A percentile compares a stretch with the other conserved stretches of the same genome.
Evolutionary conservation across 148 eudicot species (phyloP).

Genomic region (Dianthus caryophyllus): DNA sequence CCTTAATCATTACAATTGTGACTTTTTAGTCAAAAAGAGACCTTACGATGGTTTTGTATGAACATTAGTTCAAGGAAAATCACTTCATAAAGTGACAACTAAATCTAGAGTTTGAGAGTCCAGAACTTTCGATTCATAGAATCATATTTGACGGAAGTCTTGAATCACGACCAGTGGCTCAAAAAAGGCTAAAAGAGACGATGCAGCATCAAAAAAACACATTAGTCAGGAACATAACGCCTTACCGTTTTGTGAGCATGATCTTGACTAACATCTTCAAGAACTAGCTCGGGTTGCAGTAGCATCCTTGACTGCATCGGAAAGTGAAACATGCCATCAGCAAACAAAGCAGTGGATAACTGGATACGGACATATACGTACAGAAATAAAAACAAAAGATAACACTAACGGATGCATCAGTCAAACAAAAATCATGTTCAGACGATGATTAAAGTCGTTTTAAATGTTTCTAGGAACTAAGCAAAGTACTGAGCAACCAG

Average conservation of each 20-base stretch:
- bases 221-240: constrained; percentile 10
- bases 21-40: too few species aligned
- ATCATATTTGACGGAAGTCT: too few species aligned
- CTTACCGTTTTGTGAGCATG: constrained; percentile 98
- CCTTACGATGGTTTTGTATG: too few species aligned
- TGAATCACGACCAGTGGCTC: too few species aligned
- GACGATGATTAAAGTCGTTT: neutral
- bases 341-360: too few species aligned
- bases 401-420: neutral
- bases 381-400: neutral
- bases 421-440: neutral
- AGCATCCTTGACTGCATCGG: constrained; percentile 94
- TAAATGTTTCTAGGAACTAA: neutral
- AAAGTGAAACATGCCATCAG: constrained; percentile 16
- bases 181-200: too few species aligned
- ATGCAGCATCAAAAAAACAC: too few species aligned
- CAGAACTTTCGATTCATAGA: too few species aligned
- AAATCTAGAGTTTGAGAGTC: too few species aligned
- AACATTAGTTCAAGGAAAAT: too few species aligned
- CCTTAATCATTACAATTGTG: too few species aligned
- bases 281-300: constrained; percentile 87
- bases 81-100: too few species aligned
- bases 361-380: neutral
- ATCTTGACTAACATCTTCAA: constrained; percentile 98
- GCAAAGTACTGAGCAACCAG: neutral